Evolutionary conservation across 2,329 filamentous ascomycete genomes (phyloP).

Genomic region (Myriosclerotinia duriaeana): DNA sequence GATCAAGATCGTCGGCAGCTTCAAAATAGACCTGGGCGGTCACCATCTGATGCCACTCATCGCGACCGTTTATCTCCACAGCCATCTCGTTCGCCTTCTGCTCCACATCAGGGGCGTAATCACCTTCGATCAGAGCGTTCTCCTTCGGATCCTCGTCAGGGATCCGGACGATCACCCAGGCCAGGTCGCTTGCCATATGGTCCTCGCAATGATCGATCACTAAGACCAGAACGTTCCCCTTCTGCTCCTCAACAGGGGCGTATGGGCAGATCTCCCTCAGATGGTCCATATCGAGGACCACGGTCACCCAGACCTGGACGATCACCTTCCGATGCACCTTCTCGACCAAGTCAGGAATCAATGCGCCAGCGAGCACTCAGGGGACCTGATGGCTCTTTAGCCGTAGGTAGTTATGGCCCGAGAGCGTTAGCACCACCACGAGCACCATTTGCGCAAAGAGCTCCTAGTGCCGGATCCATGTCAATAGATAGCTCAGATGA

Average conservation of each 20-base stretch:
- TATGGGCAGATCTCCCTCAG: slow-evolving; percentile 17
- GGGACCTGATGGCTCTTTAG: slow-evolving; percentile 33
- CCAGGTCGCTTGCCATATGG: slow-evolving; percentile 4
- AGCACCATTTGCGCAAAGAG: slow-evolving; percentile 46
- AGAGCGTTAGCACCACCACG: slow-evolving; percentile 48
- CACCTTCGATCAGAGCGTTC: slow-evolving; percentile 15
- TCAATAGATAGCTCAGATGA: slow-evolving; percentile 69
- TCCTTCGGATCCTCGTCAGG: slow-evolving; percentile 16
- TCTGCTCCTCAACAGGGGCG: slow-evolving; percentile 15
- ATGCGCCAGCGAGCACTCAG: slow-evolving; percentile 34
- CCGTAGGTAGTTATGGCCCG: slow-evolving; percentile 40
- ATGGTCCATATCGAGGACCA: slow-evolving; percentile 42
- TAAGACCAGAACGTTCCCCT: slow-evolving; percentile 20
- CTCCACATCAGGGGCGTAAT: slow-evolving; percentile 7
- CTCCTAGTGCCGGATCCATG: slow-evolving; percentile 62
- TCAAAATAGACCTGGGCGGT: slow-evolving; percentile 11
- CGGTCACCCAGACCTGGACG: slow-evolving; percentile 25
- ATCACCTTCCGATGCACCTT: slow-evolving; percentile 30
- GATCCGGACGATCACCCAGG: slow-evolving; percentile 4
- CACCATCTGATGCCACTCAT: slow-evolving; percentile 18
- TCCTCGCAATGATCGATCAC: slow-evolving; percentile 9
- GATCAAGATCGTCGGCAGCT: slow-evolving; percentile 8
- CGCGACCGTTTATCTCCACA: slow-evolving; percentile 14
- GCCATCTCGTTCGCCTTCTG: slow-evolving; percentile 19
- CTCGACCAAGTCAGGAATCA: slow-evolving; percentile 36